phyloP scores from a whole-genome alignment of 2,329 filamentous ascomycete species.

The Curvularia eragrostidis region DNA sequence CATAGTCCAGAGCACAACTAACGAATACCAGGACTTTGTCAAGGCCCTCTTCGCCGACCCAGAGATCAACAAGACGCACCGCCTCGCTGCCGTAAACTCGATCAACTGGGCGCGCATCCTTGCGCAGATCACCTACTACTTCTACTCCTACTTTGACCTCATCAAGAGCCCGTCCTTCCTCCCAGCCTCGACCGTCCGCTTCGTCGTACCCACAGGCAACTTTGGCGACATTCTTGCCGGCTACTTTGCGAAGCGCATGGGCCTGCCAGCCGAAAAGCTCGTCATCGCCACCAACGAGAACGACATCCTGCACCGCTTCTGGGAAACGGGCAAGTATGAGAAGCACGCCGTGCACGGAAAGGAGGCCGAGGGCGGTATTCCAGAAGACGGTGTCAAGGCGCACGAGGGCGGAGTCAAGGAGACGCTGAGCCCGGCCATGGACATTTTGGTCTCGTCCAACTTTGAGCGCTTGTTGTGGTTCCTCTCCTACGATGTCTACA shows the following conservation, averaged over 20 bases:
- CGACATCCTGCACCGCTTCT: conserved; percentile 95
- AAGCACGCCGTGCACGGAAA: conserved; percentile 72
- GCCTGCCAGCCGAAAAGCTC: conserved; percentile 84
- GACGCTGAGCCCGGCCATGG: conserved; percentile 94
- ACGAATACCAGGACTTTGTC: conserved; percentile 74
- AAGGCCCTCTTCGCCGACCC: conserved; percentile 90
- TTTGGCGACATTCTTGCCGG: conserved; percentile 94
- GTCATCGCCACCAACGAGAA: conserved; percentile 97
- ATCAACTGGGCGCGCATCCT: conserved; percentile 97
- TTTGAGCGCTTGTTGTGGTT: conserved; percentile 97
- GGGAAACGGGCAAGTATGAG: conserved; percentile 86
- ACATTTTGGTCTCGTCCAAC: conserved; percentile 94
- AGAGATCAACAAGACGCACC: conserved; percentile 80
- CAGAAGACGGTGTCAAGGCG: conserved; percentile 64
- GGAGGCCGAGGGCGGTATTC: conserved; percentile 63
- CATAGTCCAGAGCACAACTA: conserved; percentile 16
- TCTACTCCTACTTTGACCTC: conserved; percentile 89
- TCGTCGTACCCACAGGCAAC: conserved; percentile 93
- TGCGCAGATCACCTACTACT: conserved; percentile 97
- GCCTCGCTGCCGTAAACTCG: conserved; percentile 91
- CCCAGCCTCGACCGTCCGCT: conserved; percentile 70
- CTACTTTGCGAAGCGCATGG: conserved; percentile 91
- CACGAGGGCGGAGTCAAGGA: conserved; percentile 81
- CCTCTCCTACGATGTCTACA: conserved; percentile 68
- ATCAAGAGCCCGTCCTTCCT: conserved; percentile 66